Evolutionary conservation across 2,329 filamentous ascomycete genomes (phyloP).

Genomic region (Waltergamsia citrina): DNA sequence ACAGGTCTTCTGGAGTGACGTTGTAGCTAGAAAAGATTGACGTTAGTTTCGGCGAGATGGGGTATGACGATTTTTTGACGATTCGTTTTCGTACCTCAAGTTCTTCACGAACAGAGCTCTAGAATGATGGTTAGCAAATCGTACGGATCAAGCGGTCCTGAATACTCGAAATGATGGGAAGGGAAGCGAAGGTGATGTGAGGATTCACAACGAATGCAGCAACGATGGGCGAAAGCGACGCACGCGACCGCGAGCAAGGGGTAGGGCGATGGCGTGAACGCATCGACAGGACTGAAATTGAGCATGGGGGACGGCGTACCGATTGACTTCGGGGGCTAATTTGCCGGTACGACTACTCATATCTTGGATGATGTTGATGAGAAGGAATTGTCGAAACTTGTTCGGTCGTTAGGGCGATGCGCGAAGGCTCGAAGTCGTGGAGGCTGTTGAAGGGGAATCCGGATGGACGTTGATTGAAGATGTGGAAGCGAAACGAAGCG

Average conservation of each 20-base stretch:
- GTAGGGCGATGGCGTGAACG: constrained; percentile 7
- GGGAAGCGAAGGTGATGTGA: not conserved
- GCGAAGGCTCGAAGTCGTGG: constrained; percentile 3
- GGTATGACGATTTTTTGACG: not conserved
- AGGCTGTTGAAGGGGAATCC: not conserved
- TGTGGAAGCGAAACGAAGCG: not conserved
- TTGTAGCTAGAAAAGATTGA: constrained; percentile 64
- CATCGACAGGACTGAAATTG: constrained; percentile 1
- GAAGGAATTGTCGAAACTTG: constrained; percentile 19
- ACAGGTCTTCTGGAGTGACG: constrained; percentile 95
- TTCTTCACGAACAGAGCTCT: constrained; percentile 99
- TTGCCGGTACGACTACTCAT: constrained; percentile 97
- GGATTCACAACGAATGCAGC: not conserved
- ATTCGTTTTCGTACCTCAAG: constrained; percentile 57
- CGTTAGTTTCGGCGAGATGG: not conserved
- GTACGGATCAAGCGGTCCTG: too few relatives aligned
- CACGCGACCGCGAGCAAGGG: constrained; percentile 1
- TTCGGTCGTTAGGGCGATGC: constrained; percentile 8
- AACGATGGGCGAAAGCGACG: not conserved
- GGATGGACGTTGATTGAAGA: not conserved
- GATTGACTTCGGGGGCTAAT: constrained; percentile 98
- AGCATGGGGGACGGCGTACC: constrained; percentile 39
- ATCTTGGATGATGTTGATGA: constrained; percentile 44
- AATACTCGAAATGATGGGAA: constrained; percentile 1
- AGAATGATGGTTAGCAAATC: constrained; percentile 20